Base-by-base conservation (phyloP, 768 basidiomycete genomes). In the Pulveroboletus sp. region DNA sequence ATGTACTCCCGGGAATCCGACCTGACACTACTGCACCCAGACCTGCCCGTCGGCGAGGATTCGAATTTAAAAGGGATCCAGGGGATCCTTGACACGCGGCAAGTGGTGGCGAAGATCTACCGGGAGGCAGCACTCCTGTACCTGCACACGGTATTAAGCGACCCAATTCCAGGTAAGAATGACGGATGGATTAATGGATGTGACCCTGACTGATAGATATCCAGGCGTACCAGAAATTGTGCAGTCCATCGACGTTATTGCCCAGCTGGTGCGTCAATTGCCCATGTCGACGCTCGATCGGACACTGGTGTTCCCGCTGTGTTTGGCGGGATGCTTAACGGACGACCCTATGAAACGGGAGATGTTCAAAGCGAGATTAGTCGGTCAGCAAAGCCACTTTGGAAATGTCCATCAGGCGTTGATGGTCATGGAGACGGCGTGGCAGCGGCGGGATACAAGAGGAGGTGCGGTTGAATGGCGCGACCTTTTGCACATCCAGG, bases 161-260 rank as follows among this genome's bases (percentile, higher is more conserved):
- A 81, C 45, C 69, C 82, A 7, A 75, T 79, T 59, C 87, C 87
- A 60, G 83, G 87, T 88, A 68, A 59, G 61, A 76, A 63, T 47
- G 56, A 52, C 50, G 23, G 37, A 44, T 33, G 12, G 11, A 49
- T 27, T 11, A 10, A 27, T 19, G 6, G 14, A 44, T 13, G 10
- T 14, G 5, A 13, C 25, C 17, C 33, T 14, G 27, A 42, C 46
- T 58, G 29, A 60, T n/a, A 16, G 17, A 27, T 45, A 51, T 45
- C 45, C 65, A 87, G 87, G 81, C 58, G 84, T 90, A 21, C 77
- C 82, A 41, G 88, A 90, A 65, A 87, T 92, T 55, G 69, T 64
- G 46, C 67, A 72, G 34, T 80, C 78, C 9, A 80, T 86, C 25
- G 76, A 78, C 23, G 63, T 60, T 36, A 75, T 88, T 40, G 69